Conservation (phyloP, 176 grass and related monocot species). For the Rhynchospora breviuscula region DNA sequence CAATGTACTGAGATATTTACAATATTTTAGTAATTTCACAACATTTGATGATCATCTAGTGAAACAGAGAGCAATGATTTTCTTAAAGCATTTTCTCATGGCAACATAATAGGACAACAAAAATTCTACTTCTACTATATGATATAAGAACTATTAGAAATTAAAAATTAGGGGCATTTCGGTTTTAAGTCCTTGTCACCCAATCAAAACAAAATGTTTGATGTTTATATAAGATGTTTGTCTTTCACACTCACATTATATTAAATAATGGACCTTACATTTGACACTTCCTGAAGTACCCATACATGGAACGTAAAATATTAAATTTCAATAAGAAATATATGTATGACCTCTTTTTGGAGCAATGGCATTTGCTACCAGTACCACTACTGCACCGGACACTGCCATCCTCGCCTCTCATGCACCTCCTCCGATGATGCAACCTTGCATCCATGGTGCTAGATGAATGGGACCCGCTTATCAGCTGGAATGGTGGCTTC, state of each 20-base stretch:
- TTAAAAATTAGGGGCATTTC: background rate
- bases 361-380: slow-evolving; percentile 69
- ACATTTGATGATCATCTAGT: background rate
- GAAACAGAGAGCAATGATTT: background rate
- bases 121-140: background rate
- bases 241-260: background rate
- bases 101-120: background rate
- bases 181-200: background rate
- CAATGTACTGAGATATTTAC: background rate
- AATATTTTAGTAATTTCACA: background rate
- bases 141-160: background rate
- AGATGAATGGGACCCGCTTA: slow-evolving; percentile 57
- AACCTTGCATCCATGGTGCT: slow-evolving; percentile 52
- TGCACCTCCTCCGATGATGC: slow-evolving; percentile 56
- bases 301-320: background rate
- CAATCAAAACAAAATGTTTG: background rate
- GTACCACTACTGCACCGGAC: slow-evolving; percentile 43
- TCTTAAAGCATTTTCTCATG: background rate
- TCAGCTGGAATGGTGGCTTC: slow-evolving; percentile 54
- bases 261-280: background rate
- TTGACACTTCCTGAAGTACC: background rate
- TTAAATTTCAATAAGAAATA: background rate
- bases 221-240: background rate
- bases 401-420: slow-evolving; percentile 53
- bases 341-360: slow-evolving; percentile 80